Conservation (phyloP, 2,329 filamentous ascomycete genomes). For the Neurospora sp. region DNA sequence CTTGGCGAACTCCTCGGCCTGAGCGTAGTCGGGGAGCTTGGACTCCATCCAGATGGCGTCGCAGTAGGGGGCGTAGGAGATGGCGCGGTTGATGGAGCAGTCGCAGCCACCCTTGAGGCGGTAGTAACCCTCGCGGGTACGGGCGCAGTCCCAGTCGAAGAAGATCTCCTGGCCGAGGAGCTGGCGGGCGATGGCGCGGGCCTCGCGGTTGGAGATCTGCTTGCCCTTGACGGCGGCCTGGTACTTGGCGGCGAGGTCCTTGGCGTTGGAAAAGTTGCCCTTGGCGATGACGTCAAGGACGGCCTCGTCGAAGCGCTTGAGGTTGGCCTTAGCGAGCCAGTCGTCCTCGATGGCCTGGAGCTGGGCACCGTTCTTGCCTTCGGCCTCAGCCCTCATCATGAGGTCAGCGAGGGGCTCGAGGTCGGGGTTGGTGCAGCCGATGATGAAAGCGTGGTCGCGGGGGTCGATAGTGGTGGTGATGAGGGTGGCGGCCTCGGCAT, state of each 20-base stretch:
- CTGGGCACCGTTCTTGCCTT: slow-evolving; percentile 68
- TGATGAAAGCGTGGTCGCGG: slow-evolving; percentile 88
- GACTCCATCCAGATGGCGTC: slow-evolving; percentile 99
- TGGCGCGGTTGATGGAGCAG: slow-evolving; percentile 80
- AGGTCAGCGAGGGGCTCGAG: slow-evolving; percentile 81
- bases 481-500: slow-evolving; percentile 94
- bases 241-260: slow-evolving; percentile 58
- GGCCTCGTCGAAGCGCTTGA: slow-evolving; percentile 86
- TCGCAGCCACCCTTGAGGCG: slow-evolving; percentile 83
- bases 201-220: slow-evolving; percentile 60
- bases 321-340: slow-evolving; percentile 68
- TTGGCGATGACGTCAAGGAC: slow-evolving; percentile 73
- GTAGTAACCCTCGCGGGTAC: slow-evolving; percentile 93
- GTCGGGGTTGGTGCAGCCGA: slow-evolving; percentile 77
- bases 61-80: slow-evolving; percentile 86
- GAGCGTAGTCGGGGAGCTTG: slow-evolving; percentile 83
- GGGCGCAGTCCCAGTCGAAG: slow-evolving; percentile 92
- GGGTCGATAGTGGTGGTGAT: slow-evolving; percentile 95
- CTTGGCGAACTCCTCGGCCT: slow-evolving; percentile 86
- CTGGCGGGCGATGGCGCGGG: slow-evolving; percentile 65
- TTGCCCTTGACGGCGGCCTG: slow-evolving; percentile 63
- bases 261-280: slow-evolving; percentile 57
- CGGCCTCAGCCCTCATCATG: slow-evolving; percentile 74
- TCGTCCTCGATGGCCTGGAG: slow-evolving; percentile 88
- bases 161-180: slow-evolving; percentile 71